A percentile compares a stretch with the other conserved stretches of the same genome.
Conservation (phyloP, 2,329 filamentous ascomycete species). For the Sporothrix phasma region DNA sequence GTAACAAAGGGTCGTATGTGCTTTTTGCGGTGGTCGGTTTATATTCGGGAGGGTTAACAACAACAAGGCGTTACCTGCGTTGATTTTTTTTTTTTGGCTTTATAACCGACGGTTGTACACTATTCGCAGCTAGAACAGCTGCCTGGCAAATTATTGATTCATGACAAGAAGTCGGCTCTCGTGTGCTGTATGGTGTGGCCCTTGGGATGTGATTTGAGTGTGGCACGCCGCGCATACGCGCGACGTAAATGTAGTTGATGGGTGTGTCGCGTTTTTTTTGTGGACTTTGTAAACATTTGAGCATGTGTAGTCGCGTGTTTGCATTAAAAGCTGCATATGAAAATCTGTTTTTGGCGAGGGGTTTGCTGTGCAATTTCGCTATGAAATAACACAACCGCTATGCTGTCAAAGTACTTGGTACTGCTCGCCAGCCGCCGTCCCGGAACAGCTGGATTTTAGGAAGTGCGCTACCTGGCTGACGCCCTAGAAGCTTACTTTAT, state of each 20-base stretch:
- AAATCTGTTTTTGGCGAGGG: too few relatives aligned
- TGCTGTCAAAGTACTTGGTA: conserved; percentile 18
- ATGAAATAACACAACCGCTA: too few relatives aligned
- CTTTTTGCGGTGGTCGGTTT: conserved; percentile 32
- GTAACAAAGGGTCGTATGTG: conserved; percentile 20
- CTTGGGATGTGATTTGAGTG: too few relatives aligned
- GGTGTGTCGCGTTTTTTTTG: too few relatives aligned
- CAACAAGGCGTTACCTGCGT: conserved; percentile 35
- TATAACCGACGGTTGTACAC: conserved; percentile 34
- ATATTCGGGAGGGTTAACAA: conserved; percentile 29
- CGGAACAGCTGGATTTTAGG: conserved; percentile 23
- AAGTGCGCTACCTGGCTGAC: conserved; percentile 30
- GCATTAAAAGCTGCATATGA: too few relatives aligned
- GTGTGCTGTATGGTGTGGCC: too few relatives aligned
- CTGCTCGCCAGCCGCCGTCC: conserved; percentile 26
- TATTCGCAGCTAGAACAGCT: conserved; percentile 23
- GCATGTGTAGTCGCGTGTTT: too few relatives aligned
- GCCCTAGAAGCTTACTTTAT: conserved; percentile 31
- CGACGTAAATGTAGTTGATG: too few relatives aligned
- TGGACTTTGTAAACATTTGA: too few relatives aligned
- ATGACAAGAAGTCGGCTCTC: conserved; percentile 1
- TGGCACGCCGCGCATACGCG: too few relatives aligned
- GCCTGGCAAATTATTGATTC: conserved; percentile 17
- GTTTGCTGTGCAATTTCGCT: too few relatives aligned
- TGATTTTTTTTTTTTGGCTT: conserved; percentile 24